Evolutionary conservation across 2,329 filamentous ascomycete genomes (phyloP).

Genomic region (Leptographium lundbergii): DNA sequence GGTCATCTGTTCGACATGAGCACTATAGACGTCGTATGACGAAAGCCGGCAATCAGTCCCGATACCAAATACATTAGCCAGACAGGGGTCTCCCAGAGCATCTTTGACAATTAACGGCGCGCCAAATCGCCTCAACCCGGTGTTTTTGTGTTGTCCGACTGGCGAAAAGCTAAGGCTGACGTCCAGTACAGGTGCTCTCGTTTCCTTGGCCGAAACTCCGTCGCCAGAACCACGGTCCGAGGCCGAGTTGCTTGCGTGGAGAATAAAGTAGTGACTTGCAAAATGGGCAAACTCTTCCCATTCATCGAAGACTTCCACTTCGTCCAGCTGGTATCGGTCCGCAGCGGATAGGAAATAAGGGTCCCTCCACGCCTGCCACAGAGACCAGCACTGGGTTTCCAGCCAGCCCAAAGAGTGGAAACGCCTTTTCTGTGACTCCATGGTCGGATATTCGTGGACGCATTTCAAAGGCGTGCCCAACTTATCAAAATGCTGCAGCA

Average conservation of each 20-base stretch:
- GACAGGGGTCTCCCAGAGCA: slow-evolving; percentile 28
- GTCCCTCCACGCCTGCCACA: slow-evolving; percentile 77
- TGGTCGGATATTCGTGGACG: slow-evolving; percentile 54
- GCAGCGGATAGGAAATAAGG: slow-evolving; percentile 47
- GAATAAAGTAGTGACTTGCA: slow-evolving; percentile 69
- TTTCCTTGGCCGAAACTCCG: too few relatives aligned
- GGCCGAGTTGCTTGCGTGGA: slow-evolving; percentile 42
- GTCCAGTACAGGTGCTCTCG: background rate
- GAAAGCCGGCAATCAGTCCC: slow-evolving; percentile 30
- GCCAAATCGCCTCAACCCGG: slow-evolving; percentile 46
- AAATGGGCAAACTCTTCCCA: slow-evolving; percentile 92
- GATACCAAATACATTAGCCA: slow-evolving; percentile 30
- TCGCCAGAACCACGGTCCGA: background rate
- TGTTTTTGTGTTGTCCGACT: slow-evolving; percentile 17
- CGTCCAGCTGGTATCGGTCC: slow-evolving; percentile 51
- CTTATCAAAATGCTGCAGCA: slow-evolving; percentile 75
- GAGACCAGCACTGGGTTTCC: slow-evolving; percentile 46
- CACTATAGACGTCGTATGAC: slow-evolving; percentile 37
- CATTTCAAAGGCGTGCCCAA: slow-evolving; percentile 67
- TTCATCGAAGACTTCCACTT: slow-evolving; percentile 78
- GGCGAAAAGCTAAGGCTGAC: background rate
- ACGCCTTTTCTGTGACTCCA: slow-evolving; percentile 52
- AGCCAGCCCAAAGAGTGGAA: slow-evolving; percentile 61
- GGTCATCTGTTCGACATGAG: background rate
- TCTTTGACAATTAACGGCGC: slow-evolving; percentile 32